Evolutionary conservation across 352 stramenopile species (phyloP).

Genomic region (Globisporangium splendens): DNA sequence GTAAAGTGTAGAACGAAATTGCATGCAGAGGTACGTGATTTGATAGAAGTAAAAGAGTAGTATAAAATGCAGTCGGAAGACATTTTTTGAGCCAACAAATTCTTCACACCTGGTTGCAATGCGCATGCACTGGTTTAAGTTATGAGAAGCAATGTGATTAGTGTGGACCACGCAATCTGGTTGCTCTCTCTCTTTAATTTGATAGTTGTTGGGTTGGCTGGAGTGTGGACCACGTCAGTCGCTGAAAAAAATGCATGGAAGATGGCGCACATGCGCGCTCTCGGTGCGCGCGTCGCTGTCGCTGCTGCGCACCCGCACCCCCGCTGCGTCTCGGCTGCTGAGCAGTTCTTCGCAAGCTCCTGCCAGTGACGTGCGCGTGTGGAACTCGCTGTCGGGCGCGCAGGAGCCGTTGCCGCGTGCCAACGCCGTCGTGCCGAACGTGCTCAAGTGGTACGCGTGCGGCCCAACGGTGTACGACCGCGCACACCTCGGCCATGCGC

Average conservation of each 20-base stretch:
- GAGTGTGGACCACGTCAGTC: constrained; percentile 4
- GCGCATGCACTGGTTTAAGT: no score
- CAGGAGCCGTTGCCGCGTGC: constrained; percentile 42
- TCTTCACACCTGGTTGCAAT: no score
- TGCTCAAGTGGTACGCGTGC: constrained; percentile 96
- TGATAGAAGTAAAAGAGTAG: no score
- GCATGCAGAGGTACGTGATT: no score
- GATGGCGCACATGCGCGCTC: constrained; percentile 5
- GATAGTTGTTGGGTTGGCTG: background rate
- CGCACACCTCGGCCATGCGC: constrained; percentile 96
- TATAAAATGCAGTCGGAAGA: no score
- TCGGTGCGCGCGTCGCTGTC: no score
- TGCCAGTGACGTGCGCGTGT: constrained; percentile 26
- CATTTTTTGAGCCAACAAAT: no score
- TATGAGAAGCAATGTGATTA: no score
- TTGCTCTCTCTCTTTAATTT: background rate
- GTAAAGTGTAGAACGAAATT: no score
- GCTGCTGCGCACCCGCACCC: background rate
- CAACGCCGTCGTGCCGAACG: constrained; percentile 31
- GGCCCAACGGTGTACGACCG: constrained; percentile 99
- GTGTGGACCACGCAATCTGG: background rate
- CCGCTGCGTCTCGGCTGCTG: background rate
- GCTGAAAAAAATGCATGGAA: constrained; percentile 7
- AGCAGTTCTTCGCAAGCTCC: background rate
- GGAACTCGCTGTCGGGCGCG: constrained; percentile 50